Conservation (phyloP, 768 basidiomycete species). For the Boletales sp. region DNA sequence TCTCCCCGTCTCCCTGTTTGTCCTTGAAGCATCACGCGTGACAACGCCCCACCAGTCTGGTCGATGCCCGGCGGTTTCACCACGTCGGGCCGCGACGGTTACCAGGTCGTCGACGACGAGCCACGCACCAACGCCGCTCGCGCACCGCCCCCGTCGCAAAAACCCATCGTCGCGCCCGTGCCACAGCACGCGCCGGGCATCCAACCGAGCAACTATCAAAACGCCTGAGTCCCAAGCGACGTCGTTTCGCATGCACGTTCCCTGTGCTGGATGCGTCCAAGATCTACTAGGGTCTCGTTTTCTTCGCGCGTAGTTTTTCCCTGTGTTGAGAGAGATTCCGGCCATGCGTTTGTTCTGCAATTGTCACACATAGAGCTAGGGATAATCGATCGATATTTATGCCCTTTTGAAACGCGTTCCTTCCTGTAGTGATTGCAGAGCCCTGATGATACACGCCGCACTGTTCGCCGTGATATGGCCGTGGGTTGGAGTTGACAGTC, state of each 20-base stretch:
- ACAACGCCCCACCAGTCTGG: conserved; percentile 51
- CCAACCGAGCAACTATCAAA: conserved; percentile 27
- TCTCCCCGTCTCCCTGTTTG: neutral
- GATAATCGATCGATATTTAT: neutral
- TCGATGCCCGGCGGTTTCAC: conserved; percentile 76
- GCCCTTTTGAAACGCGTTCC: too few relatives aligned
- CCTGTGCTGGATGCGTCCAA: neutral
- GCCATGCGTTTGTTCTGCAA: neutral
- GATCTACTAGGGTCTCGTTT: neutral
- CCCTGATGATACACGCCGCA: too few relatives aligned
- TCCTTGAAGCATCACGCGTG: neutral
- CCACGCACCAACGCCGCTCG: conserved; percentile 16
- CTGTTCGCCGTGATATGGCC: too few relatives aligned
- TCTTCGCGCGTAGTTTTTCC: too few relatives aligned
- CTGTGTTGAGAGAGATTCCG: too few relatives aligned
- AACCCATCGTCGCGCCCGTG: conserved; percentile 6
- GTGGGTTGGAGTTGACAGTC: too few relatives aligned
- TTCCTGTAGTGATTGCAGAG: too few relatives aligned
- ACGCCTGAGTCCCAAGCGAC: conserved; percentile 15
- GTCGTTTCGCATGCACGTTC: too few relatives aligned
- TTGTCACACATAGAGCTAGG: neutral
- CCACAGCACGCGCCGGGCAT: conserved; percentile 14
- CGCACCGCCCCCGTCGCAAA: conserved; percentile 15
- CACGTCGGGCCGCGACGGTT: conserved; percentile 49
- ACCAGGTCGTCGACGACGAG: conserved; percentile 58